Conservation (phyloP, 2,329 filamentous ascomycete species). For the Cercospora sojina region DNA sequence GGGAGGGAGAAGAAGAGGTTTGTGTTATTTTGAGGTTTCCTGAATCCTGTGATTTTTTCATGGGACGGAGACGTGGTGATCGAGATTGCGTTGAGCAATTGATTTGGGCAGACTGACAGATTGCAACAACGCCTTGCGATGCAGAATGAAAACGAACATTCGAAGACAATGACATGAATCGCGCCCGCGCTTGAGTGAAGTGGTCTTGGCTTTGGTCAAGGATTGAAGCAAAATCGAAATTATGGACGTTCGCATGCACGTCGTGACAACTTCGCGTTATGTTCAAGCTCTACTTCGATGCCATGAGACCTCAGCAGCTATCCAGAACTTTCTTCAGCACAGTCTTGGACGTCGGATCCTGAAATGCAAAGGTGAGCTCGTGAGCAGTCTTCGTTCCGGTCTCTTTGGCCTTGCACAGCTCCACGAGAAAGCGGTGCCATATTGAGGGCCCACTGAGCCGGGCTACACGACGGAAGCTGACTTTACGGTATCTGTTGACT, state of each 20-base stretch:
- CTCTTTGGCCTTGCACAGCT: background rate
- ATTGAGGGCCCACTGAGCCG: background rate
- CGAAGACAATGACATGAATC: background rate
- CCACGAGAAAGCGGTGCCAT: background rate
- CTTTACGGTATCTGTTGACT: background rate
- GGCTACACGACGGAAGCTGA: background rate
- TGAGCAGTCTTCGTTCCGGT: background rate
- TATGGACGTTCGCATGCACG: background rate
- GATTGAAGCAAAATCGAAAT: background rate
- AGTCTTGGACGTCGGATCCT: background rate
- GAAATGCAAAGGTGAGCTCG: background rate
- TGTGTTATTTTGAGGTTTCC: background rate
- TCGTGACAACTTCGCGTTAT: background rate
- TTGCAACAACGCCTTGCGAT: background rate
- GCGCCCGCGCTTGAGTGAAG: background rate
- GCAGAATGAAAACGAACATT: background rate
- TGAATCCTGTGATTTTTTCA: background rate
- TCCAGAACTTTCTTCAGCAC: background rate
- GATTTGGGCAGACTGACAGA: background rate
- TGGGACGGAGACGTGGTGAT: background rate
- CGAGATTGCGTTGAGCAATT: background rate
- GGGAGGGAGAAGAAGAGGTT: slow-evolving; percentile 4
- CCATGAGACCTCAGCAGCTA: background rate
- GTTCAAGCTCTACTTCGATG: background rate
- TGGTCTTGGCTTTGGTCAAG: background rate